Evolutionary conservation across 306 rosid species (phyloP).

Genomic region (Prunus kanzakura): DNA sequence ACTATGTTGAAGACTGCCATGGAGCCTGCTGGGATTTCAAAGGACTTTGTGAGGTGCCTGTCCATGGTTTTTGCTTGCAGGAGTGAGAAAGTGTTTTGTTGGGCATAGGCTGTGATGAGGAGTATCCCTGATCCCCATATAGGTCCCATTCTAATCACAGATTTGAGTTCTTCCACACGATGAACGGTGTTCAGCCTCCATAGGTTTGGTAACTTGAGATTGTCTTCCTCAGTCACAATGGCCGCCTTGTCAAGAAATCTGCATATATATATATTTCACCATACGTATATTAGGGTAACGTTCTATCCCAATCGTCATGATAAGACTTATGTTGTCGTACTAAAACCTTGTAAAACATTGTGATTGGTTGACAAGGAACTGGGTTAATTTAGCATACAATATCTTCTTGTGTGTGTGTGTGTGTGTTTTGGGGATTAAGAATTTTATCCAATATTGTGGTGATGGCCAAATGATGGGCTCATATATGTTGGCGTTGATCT

Average conservation of each 20-base stretch:
- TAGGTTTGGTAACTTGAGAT: conserved; percentile 49
- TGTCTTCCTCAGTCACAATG: conserved; percentile 52
- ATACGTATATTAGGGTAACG: not conserved
- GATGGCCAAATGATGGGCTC: not conserved
- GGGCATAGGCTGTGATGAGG: conserved; percentile 86
- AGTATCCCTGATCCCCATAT: conserved; percentile 95
- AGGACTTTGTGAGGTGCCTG: conserved; percentile 54
- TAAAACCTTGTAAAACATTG: too few species aligned
- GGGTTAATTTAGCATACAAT: too few species aligned
- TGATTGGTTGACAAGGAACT: too few species aligned
- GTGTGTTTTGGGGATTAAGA: not conserved
- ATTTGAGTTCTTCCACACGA: conserved; percentile 80
- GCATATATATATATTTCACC: not conserved
- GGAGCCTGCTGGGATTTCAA: conserved; percentile 89
- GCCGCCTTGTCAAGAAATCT: conserved; percentile 94
- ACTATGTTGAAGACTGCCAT: conserved; percentile 68
- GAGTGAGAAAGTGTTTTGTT: conserved; percentile 80
- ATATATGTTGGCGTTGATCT: not conserved
- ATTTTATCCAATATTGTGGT: not conserved
- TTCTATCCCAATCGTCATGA: not conserved
- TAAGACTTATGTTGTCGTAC: not conserved
- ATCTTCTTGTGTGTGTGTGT: too few species aligned
- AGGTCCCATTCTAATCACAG: conserved; percentile 87
- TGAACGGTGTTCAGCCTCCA: conserved; percentile 85
- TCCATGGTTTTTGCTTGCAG: conserved; percentile 87